Base-by-base conservation (phyloP, 495 filamentous ascomycete species). In the Aspergillus bertholletiae region DNA sequence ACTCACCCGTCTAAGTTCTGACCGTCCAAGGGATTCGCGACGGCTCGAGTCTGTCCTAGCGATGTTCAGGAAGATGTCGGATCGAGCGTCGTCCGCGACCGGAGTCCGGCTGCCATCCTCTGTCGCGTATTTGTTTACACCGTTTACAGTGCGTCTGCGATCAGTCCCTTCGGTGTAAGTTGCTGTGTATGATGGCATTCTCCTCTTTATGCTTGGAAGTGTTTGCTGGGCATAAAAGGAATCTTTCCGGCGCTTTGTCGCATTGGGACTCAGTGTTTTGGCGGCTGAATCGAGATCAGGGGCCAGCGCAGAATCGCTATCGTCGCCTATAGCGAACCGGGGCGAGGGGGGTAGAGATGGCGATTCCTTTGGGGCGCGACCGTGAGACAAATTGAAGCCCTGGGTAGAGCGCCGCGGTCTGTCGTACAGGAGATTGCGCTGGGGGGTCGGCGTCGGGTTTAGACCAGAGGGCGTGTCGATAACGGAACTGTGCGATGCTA, bases 31-130 rank as follows among this genome's bases (percentile, higher is more conserved):
- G 27, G 69, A 72, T 45, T 80, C 73, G 51, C 73, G 74, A 54
- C 72, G 71, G 24, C 62, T 66, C 13, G 74, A 78, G 56, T 84
- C 81, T 2, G 77, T 68, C 52, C 76, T 76, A 12, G 84, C 84
- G 53, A 88, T 80, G 54, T 84, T 80, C 49, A 88, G 63, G 61
- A 88, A 88, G 21, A 87, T 64, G 68, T 88, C 84, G 8, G 67
- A 66, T 22, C 68, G 65, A 32, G 61, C 51, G 12, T 74, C 69
- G 48, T 75, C 66, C 27, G 65, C 62, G 30, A 65, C 52, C 26
- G 60, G 44, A 39, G 54, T 57, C 35, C 49, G 57, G 47, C 55
- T 60, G 46, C 48, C 61, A 37, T 60, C 46, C 34, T 71, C 61
- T 37, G 56, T 35, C 21, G 55, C 61, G 35, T 61, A 45, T 45